Evolutionary conservation across 164 flowering plant genomes (phyloP).

Genomic region (Euptelea pleiosperma): DNA sequence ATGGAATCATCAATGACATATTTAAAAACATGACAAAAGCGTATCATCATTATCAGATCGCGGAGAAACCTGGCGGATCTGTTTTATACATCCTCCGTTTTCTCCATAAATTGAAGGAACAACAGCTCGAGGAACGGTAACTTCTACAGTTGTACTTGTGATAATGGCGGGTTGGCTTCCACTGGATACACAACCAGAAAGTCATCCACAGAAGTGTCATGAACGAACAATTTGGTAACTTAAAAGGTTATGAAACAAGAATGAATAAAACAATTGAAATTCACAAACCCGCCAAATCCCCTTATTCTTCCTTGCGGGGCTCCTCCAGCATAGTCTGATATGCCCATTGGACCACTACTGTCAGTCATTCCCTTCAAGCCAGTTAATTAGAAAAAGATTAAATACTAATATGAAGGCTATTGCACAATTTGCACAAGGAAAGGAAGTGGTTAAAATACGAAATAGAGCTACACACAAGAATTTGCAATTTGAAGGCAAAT

Average conservation of each 20-base stretch:
- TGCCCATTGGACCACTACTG: constrained; percentile 52
- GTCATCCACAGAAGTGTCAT: neutral
- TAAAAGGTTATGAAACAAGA: neutral
- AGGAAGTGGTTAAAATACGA: no score
- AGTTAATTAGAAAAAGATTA: constrained; percentile 1
- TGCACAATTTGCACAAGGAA: no score
- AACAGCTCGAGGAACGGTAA: constrained; percentile 76
- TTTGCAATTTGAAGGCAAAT: no score
- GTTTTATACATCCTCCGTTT: constrained; percentile 72
- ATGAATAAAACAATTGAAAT: no score
- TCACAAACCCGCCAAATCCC: constrained; percentile 68
- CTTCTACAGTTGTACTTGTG: constrained; percentile 89
- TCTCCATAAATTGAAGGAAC: constrained; percentile 86
- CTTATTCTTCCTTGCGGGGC: constrained; percentile 57
- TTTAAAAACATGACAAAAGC: neutral
- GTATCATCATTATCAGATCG: neutral
- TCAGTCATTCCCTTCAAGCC: constrained; percentile 53
- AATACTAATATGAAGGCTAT: no score
- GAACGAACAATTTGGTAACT: neutral
- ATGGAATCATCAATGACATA: neutral
- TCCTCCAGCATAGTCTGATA: constrained; percentile 55
- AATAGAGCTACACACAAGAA: neutral
- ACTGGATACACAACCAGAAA: constrained; percentile 34
- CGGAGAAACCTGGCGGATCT: constrained; percentile 67
- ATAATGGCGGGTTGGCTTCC: constrained; percentile 67